phyloP scores from a whole-genome alignment of 2,329 filamentous ascomycete genomes.

The Colletotrichum sp. region DNA sequence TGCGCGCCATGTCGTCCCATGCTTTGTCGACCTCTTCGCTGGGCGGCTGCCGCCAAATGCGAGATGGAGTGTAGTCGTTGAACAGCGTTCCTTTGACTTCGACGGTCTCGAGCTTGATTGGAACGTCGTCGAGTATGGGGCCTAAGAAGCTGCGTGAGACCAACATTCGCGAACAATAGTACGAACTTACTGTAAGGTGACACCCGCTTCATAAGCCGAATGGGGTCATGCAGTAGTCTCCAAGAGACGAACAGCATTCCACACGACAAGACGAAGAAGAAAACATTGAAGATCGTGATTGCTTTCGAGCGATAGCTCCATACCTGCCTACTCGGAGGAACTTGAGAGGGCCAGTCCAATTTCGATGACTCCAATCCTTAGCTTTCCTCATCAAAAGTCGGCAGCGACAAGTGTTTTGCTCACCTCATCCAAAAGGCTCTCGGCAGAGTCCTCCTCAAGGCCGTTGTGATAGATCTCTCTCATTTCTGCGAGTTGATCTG shows the following conservation, averaged over 20 bases:
- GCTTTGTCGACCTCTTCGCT: conserved; percentile 25
- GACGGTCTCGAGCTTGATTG: conserved; percentile 2
- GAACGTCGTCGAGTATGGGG: background rate
- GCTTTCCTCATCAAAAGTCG: background rate
- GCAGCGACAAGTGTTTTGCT: background rate
- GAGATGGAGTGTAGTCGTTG: conserved; percentile 34
- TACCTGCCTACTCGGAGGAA: background rate
- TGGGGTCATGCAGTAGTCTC: conserved; percentile 4
- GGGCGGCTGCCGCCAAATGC: conserved; percentile 18
- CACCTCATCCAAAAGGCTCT: background rate
- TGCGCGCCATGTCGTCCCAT: conserved; percentile 21
- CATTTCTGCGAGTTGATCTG: background rate
- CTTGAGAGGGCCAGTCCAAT: background rate
- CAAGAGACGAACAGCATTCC: background rate
- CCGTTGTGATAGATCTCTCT: background rate
- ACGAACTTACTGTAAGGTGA: conserved; percentile 3
- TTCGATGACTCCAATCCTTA: background rate
- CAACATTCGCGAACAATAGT: fast-evolving
- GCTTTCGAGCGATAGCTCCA: background rate
- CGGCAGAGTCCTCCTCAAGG: background rate
- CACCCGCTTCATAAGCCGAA: conserved; percentile 5
- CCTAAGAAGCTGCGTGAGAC: background rate
- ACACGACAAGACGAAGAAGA: background rate
- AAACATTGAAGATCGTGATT: background rate
- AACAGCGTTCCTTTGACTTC: conserved; percentile 14